Conservation (phyloP, 805 yeast genomes). For the Wickerhamiella shivajii region DNA sequence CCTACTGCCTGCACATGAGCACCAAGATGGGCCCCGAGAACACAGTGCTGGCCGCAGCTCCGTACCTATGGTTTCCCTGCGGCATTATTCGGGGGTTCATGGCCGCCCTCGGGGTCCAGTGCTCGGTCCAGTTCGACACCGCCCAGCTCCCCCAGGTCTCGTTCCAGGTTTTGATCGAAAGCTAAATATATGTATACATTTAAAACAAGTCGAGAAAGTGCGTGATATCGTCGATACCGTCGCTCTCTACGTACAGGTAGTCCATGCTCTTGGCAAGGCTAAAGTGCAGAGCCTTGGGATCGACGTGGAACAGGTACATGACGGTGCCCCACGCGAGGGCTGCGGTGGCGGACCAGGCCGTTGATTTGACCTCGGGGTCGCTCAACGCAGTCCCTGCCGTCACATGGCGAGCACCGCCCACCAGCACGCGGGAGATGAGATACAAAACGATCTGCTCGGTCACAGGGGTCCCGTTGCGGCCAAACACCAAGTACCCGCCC, state of each 20-base stretch:
- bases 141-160: slow-evolving; percentile 50
- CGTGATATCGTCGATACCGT: slow-evolving; percentile 8
- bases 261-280: slow-evolving; percentile 56
- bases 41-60: slow-evolving; percentile 24
- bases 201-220: slow-evolving; percentile 7
- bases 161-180: slow-evolving; percentile 40
- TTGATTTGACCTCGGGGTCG: slow-evolving; percentile 18
- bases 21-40: slow-evolving; percentile 22
- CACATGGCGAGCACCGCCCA: slow-evolving; percentile 34
- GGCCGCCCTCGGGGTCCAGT: slow-evolving; percentile 51
- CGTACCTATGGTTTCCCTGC: slow-evolving; percentile 55
- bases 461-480: slow-evolving; percentile 29
- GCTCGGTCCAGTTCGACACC: slow-evolving; percentile 51
- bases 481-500: slow-evolving; percentile 31
- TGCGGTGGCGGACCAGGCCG: slow-evolving; percentile 46
- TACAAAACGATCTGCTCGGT: slow-evolving; percentile 65
- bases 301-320: slow-evolving; percentile 52
- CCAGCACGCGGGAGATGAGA: slow-evolving; percentile 50
- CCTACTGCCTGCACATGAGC: slow-evolving; percentile 37
- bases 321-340: slow-evolving; percentile 58
- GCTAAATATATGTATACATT: not conserved
- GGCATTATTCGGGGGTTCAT: slow-evolving; percentile 65
- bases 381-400: slow-evolving; percentile 10
- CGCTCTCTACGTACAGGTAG: slow-evolving; percentile 46
- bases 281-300: slow-evolving; percentile 47